Conservation (phyloP, 371 early-diverging fungal genomes). For the Mucor irregularis region DNA sequence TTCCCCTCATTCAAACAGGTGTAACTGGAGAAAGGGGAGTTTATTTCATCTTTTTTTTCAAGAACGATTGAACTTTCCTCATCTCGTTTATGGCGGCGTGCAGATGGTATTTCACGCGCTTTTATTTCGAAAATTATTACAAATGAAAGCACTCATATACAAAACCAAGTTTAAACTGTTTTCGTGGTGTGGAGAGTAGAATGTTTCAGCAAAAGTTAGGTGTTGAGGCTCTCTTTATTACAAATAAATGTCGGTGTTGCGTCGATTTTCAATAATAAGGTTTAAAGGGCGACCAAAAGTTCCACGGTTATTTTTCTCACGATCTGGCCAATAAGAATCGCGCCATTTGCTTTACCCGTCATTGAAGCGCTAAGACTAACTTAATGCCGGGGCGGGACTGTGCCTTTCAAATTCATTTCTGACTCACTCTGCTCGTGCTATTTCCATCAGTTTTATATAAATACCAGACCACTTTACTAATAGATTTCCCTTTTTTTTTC, state of each 20-base stretch:
- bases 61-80: no score
- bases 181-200: no score
- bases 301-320: conserved; percentile 18
- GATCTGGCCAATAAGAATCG: conserved; percentile 16
- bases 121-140: no score
- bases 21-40: no score
- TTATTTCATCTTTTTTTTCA: no score
- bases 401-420: conserved; percentile 9
- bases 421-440: conserved; percentile 5
- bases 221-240: not conserved
- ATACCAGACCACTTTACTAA: not conserved
- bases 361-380: not conserved
- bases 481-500: conserved; percentile 1
- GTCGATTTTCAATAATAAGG: conserved; percentile 7
- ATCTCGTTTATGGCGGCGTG: no score
- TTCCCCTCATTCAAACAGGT: no score
- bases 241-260: no score
- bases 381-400: conserved; percentile 1
- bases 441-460: conserved; percentile 4
- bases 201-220: not conserved
- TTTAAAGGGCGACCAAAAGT: conserved; percentile 2
- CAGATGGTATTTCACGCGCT: no score
- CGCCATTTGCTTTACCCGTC: conserved; percentile 11
- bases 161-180: no score
- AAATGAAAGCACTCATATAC: no score